Evolutionary conservation across 2,329 filamentous ascomycete species (phyloP).

Genomic region (Lasiodiplodia theobromae): DNA sequence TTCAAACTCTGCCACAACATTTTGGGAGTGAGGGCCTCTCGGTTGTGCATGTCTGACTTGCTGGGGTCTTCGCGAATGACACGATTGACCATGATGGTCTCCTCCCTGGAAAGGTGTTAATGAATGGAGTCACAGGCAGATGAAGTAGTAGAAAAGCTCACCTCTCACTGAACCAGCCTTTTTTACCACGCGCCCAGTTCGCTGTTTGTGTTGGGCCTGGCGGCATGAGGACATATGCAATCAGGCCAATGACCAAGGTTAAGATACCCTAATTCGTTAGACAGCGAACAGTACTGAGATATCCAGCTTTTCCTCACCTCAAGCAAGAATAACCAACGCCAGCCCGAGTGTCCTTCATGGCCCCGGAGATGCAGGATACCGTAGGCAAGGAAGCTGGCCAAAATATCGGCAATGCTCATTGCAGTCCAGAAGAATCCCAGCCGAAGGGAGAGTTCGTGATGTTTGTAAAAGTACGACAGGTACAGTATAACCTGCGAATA

Average conservation of each 20-base stretch:
- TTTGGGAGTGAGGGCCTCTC: constrained; percentile 36
- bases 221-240: constrained; percentile 36
- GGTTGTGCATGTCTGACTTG: constrained; percentile 39
- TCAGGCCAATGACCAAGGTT: constrained; percentile 34
- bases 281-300: background rate
- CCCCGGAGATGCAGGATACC: constrained; percentile 34
- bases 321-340: constrained; percentile 26
- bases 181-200: constrained; percentile 43
- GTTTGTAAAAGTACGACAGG: constrained; percentile 50
- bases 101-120: constrained; percentile 30
- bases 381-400: constrained; percentile 45
- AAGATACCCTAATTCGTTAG: constrained; percentile 32
- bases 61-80: constrained; percentile 38
- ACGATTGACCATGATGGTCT: constrained; percentile 38
- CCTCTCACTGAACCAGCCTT: constrained; percentile 37
- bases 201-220: constrained; percentile 39
- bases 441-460: constrained; percentile 49
- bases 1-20: constrained; percentile 35
- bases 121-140: background rate
- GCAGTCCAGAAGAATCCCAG: constrained; percentile 53
- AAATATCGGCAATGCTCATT: constrained; percentile 41
- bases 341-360: constrained; percentile 17
- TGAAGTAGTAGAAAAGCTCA: background rate
- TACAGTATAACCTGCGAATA: constrained; percentile 37
- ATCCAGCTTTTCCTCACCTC: background rate